Conservation (phyloP, 2,329 filamentous ascomycete species). For the Epichloe scottii region DNA sequence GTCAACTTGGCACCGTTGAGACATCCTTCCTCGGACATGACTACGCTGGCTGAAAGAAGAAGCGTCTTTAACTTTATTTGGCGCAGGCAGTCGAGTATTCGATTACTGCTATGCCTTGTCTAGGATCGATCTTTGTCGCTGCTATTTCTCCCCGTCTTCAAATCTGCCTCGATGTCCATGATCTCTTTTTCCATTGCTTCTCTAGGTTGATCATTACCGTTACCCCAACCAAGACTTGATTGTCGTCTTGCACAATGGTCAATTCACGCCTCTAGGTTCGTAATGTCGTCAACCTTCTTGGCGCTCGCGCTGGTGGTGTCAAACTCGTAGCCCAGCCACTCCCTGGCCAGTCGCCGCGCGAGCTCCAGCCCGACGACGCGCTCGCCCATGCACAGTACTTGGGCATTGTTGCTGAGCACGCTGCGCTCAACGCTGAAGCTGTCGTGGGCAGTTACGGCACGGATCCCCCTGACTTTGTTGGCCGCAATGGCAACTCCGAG, state of each 20-base stretch:
- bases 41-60: not conserved
- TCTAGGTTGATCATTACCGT: no score
- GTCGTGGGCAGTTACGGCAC: constrained; percentile 84
- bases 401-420: constrained; percentile 72
- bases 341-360: constrained; percentile 61
- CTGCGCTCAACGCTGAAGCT: constrained; percentile 72
- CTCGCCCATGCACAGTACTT: constrained; percentile 80
- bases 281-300: constrained; percentile 32
- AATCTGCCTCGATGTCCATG: no score
- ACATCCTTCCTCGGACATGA: not conserved
- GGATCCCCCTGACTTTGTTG: constrained; percentile 79
- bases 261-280: constrained; percentile 20
- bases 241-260: no score
- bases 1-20: not conserved
- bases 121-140: not conserved
- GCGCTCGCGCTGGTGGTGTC: constrained; percentile 43
- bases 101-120: not conserved
- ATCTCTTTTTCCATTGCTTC: not conserved
- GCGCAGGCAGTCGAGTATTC: not conserved
- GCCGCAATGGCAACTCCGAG: constrained; percentile 80
- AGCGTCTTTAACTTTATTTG: no score
- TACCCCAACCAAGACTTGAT: no score
- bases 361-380: constrained; percentile 71
- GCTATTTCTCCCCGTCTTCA: not conserved
- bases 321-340: constrained; percentile 79